A percentile compares a stretch with the other conserved stretches of the same genome.
These are phyloP conservation scores for Capsella rubella DNA, from an alignment of 441 rosid species.

Conservation along the genomic window DNA sequence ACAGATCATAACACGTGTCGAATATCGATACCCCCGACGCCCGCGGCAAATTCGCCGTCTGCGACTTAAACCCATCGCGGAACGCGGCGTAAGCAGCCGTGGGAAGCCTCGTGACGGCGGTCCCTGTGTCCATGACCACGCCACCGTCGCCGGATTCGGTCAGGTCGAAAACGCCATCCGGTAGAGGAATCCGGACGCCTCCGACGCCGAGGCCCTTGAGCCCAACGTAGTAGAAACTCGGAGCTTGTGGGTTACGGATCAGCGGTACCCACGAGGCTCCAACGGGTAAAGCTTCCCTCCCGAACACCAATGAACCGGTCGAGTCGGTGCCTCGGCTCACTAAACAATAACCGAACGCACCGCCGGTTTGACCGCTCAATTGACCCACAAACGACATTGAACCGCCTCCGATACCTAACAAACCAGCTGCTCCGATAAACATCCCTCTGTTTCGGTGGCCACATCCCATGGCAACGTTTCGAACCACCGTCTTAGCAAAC, in stretches of 20 bases:
- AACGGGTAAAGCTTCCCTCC: slow-evolving; percentile 78
- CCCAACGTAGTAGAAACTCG: slow-evolving; percentile 87
- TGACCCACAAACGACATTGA: slow-evolving; percentile 91
- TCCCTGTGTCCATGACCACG: slow-evolving; percentile 98
- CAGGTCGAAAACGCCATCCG: slow-evolving; percentile 62
- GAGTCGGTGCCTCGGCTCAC: slow-evolving; percentile 74
- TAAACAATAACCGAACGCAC: slow-evolving; percentile 87
- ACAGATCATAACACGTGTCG: slow-evolving; percentile 83
- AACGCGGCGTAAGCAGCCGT: slow-evolving; percentile 69
- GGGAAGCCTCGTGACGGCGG: slow-evolving; percentile 91
- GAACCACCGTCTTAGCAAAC: slow-evolving; percentile 59
- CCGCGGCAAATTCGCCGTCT: slow-evolving; percentile 79
- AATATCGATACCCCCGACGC: slow-evolving; percentile 79
- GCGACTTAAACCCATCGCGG: slow-evolving; percentile 66
- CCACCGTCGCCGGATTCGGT: slow-evolving; percentile 76
- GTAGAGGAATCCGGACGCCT: slow-evolving; percentile 57
- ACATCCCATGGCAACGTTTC: slow-evolving; percentile 84
- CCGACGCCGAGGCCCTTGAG: slow-evolving; percentile 90
- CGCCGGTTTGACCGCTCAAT: slow-evolving; percentile 82
- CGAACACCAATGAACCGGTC: slow-evolving; percentile 82
- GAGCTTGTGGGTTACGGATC: slow-evolving; percentile 73
- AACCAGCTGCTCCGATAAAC: slow-evolving; percentile 95
- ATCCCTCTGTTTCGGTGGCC: slow-evolving; percentile 87
- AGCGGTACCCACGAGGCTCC: slow-evolving; percentile 96
- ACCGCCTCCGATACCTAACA: slow-evolving; percentile 91